These are phyloP conservation scores for Golubevia pallescens DNA, from an alignment of 1,284 basidiomycete genomes.

Conservation along the genomic window DNA sequence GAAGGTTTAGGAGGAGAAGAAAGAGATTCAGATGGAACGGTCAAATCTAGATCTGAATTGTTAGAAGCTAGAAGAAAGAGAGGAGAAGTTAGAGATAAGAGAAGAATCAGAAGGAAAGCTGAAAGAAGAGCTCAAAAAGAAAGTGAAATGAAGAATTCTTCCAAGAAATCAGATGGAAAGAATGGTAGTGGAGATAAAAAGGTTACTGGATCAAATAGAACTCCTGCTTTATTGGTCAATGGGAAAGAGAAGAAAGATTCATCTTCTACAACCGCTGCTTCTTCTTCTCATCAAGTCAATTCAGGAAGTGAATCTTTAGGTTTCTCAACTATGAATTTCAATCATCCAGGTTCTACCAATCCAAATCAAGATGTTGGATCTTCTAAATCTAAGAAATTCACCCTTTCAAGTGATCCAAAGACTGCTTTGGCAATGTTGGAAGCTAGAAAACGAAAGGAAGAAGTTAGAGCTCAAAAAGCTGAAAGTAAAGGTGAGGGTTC, in stretches of 20 bases:
- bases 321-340: no score
- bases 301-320: no score
- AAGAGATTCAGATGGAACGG: no score
- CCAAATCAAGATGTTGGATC: no score
- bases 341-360: no score
- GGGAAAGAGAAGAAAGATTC: neutral
- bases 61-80: slow-evolving; percentile 54
- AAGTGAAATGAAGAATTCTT: slow-evolving; percentile 5
- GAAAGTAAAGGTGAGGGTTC: slow-evolving; percentile 23
- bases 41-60: slow-evolving; percentile 9
- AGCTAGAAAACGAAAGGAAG: slow-evolving; percentile 41
- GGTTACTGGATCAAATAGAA: neutral
- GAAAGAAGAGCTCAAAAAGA: slow-evolving; percentile 11
- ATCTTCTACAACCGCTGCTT: no score
- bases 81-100: slow-evolving; percentile 50
- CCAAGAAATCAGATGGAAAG: slow-evolving; percentile 5
- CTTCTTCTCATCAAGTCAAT: no score
- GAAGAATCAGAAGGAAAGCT: slow-evolving; percentile 49
- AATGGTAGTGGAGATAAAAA: slow-evolving; percentile 7
- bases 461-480: slow-evolving; percentile 24
- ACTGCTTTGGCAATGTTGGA: slow-evolving; percentile 52
- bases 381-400: no score
- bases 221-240: neutral
- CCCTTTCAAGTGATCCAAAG: slow-evolving; percentile 37
- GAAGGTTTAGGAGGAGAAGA: no score